A percentile compares a stretch with the other conserved stretches of the same genome.
These are phyloP conservation scores for Erythrobasidium hasegawianum DNA, from an alignment of 1,284 basidiomycete genomes.

Conservation along the genomic window DNA sequence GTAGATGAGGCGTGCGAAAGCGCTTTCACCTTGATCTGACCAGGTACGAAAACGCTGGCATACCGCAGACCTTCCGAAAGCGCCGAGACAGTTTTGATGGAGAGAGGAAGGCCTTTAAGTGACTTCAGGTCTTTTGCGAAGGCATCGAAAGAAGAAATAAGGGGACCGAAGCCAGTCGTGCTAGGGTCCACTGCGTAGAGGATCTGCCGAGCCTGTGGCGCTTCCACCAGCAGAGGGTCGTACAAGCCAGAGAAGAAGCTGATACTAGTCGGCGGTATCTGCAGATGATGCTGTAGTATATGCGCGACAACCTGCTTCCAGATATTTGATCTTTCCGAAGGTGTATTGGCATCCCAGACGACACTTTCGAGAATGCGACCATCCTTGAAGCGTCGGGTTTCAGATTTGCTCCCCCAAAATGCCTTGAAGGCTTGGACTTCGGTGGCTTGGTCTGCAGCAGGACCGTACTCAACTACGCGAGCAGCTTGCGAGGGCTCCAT, in stretches of 20 bases:
- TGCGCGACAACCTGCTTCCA: slow-evolving; percentile 70
- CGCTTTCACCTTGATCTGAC: slow-evolving; percentile 46
- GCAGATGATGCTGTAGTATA: slow-evolving; percentile 71
- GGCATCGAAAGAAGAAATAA: slow-evolving; percentile 72
- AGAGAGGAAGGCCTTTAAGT: slow-evolving; percentile 69
- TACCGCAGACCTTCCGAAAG: slow-evolving; percentile 73
- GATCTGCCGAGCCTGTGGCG: slow-evolving; percentile 41
- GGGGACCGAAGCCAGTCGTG: slow-evolving; percentile 62
- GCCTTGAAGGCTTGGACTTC: slow-evolving; percentile 64
- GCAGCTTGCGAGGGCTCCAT: slow-evolving; percentile 68
- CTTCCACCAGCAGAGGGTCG: slow-evolving; percentile 61
- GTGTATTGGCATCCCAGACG: slow-evolving; percentile 69
- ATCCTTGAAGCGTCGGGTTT: slow-evolving; percentile 95
- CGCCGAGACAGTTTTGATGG: slow-evolving; percentile 71
- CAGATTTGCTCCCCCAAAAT: slow-evolving; percentile 89
- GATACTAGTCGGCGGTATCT: slow-evolving; percentile 56
- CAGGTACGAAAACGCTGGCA: slow-evolving; percentile 67
- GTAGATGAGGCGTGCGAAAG: slow-evolving; percentile 51
- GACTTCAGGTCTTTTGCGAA: slow-evolving; percentile 73
- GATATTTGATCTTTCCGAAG: slow-evolving; percentile 72
- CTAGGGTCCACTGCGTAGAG: slow-evolving; percentile 49
- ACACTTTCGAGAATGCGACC: slow-evolving; percentile 89
- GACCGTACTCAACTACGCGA: slow-evolving; percentile 83
- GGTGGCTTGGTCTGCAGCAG: slow-evolving; percentile 61
- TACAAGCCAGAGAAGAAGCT: slow-evolving; percentile 58